Evolutionary conservation across 164 flowering plant species (phyloP).

Genomic region (Umbellularia californica): DNA sequence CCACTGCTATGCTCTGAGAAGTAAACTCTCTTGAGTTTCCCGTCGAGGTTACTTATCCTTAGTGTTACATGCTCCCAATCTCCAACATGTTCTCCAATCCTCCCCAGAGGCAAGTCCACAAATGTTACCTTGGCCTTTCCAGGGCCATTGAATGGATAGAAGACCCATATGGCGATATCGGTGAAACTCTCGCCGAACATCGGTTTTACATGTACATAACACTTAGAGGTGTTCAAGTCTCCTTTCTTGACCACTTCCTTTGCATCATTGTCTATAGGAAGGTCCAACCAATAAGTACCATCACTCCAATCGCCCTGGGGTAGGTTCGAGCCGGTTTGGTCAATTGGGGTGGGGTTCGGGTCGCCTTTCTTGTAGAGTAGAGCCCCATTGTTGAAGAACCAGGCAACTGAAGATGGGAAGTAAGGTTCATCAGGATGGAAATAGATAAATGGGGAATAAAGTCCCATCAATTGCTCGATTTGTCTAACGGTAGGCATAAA

Average conservation of each 20-base stretch:
- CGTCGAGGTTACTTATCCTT: conserved; percentile 51
- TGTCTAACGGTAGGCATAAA: conserved; percentile 57
- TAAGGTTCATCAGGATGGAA: conserved; percentile 71
- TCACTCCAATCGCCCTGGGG: conserved; percentile 76
- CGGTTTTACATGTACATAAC: conserved; percentile 66
- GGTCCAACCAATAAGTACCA: conserved; percentile 77
- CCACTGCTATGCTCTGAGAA: conserved; percentile 42
- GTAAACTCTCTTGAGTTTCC: conserved; percentile 40
- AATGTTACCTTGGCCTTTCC: conserved; percentile 33
- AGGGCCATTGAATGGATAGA: conserved; percentile 76
- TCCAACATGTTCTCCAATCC: conserved; percentile 54
- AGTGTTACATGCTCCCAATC: conserved; percentile 62
- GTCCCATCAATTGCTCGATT: conserved; percentile 39
- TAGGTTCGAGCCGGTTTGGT: conserved; percentile 62
- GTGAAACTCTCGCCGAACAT: conserved; percentile 71
- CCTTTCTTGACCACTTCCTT: conserved; percentile 62
- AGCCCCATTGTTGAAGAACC: conserved; percentile 79
- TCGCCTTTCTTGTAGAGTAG: conserved; percentile 43
- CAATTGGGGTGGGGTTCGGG: conserved; percentile 41
- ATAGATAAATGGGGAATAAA: conserved; percentile 64
- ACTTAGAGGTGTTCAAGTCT: conserved; percentile 35
- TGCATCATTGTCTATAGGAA: conserved; percentile 39
- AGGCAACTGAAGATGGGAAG: conserved; percentile 66
- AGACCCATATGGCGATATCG: conserved; percentile 68
- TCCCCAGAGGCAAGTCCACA: conserved; percentile 33